Percentiles rank a stretch among this genome's conserved stretches.
These are phyloP conservation scores for Wickerhamiella parazyma DNA, from an alignment of 805 yeast genomes.

Conservation along the genomic window DNA sequence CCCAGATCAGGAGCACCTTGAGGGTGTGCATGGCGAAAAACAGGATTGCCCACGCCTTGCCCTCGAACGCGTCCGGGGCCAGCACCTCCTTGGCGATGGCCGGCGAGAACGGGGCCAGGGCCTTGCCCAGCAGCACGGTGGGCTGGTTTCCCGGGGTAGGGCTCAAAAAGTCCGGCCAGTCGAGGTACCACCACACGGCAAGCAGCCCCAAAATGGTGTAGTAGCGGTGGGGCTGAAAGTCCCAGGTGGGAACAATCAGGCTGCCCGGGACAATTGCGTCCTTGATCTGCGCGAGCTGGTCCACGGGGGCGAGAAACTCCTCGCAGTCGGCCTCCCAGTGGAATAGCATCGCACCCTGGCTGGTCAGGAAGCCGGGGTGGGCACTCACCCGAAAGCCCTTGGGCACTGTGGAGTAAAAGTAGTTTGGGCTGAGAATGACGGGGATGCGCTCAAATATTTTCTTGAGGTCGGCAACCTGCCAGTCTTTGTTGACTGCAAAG, in stretches of 20 bases:
- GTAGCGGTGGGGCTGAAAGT: constrained; percentile 27
- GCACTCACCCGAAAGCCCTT: constrained; percentile 45
- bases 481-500: constrained; percentile 48
- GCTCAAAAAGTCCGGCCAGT: constrained; percentile 73
- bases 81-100: constrained; percentile 23
- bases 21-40: constrained; percentile 63
- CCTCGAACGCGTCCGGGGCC: constrained; percentile 35
- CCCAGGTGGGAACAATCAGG: constrained; percentile 66
- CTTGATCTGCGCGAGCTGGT: constrained; percentile 37
- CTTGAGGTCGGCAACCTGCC: constrained; percentile 45
- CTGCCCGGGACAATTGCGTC: constrained; percentile 82
- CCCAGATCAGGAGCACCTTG: constrained; percentile 44
- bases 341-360: constrained; percentile 68
- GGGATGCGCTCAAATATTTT: constrained; percentile 55
- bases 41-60: constrained; percentile 38
- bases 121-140: constrained; percentile 35
- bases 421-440: constrained; percentile 63
- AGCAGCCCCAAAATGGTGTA: constrained; percentile 20
- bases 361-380: constrained; percentile 74
- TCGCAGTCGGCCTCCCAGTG: constrained; percentile 41
- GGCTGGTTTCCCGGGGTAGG: constrained; percentile 89
- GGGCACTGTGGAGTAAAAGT: constrained; percentile 57
- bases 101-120: constrained; percentile 27
- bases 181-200: constrained; percentile 74
- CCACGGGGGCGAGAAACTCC: constrained; percentile 33